A percentile compares a stretch with the other conserved stretches of the same genome.
phyloP scores from a whole-genome alignment of 441 rosid species.

The Cnidoscolus chayamansa region DNA sequence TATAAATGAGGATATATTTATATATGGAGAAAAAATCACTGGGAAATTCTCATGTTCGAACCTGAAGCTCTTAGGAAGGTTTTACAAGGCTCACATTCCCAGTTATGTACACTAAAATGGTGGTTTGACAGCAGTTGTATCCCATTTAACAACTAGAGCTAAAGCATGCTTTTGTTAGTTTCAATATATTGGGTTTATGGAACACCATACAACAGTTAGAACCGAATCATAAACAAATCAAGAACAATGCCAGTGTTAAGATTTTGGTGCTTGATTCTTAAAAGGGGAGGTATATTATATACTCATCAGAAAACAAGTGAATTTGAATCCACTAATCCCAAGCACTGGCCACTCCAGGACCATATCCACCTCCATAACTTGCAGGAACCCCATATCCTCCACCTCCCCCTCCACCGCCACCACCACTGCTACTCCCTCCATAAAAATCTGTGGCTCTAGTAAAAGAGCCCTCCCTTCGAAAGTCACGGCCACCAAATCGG shows the following conservation, averaged over 20 bases:
- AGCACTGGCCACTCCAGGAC: slow-evolving; percentile 63
- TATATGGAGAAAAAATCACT: too few species aligned
- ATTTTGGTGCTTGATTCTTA: slow-evolving; percentile 16
- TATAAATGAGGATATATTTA: too few species aligned
- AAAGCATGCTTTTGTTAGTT: background rate
- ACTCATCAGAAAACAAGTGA: slow-evolving; percentile 23
- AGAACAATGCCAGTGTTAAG: background rate
- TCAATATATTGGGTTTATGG: background rate
- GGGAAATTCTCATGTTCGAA: too few species aligned
- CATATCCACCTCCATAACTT: slow-evolving; percentile 42
- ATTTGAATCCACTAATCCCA: slow-evolving; percentile 54
- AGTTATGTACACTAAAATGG: too few species aligned
- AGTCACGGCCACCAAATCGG: slow-evolving; percentile 66
- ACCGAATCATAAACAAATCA: slow-evolving; percentile 1
- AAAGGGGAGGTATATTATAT: slow-evolving; percentile 17
- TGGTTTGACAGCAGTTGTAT: background rate
- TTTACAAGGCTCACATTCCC: background rate
- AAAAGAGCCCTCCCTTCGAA: slow-evolving; percentile 53
- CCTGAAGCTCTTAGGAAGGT: too few species aligned
- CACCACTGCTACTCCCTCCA: slow-evolving; percentile 41
- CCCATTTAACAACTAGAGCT: too few species aligned
- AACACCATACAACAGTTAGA: slow-evolving; percentile 4
- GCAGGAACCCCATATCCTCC: slow-evolving; percentile 38
- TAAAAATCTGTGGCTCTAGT: slow-evolving; percentile 38
- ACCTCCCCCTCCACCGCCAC: background rate